Evolutionary conservation across 164 flowering plant genomes (phyloP), one percentile per base, ranked within the genome.

Genomic region (Aristolochia contorta): DNA sequence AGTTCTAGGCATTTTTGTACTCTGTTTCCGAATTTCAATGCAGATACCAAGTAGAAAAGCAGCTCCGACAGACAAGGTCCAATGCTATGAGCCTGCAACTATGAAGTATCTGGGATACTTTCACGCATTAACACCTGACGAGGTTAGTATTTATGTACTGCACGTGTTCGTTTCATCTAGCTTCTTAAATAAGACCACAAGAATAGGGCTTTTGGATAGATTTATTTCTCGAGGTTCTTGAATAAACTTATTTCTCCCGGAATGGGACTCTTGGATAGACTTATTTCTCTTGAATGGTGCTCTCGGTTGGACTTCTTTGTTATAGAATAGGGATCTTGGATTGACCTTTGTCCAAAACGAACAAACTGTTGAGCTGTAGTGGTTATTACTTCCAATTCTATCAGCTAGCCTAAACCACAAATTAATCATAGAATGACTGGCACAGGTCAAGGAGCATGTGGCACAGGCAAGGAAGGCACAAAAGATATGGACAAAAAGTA

Each of bases 61-160:
- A 24, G 78, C 71, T 37, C 92, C 81, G 54, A 60, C 82, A 1
- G 97, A 84, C 55, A 90, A 78, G 76, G 96, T 93, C 58, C 94
- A 82, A 69, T 93, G 99, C 74, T 93, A 90, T 69, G 99, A 93
- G 66, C 99, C 99, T 43, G 99, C 99, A 57, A 93, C 99, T 9
- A 93, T 93, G 99, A 90, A 88, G 65, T 93, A 93, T 75, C 69
- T 93, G 79, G 98, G 97, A 54, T 84, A 57, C 58, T 82, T 75
- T 62, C 86, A 96, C 16, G 96, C 92, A 33, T 68, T 93, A 70
- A 78, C 79, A 12, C 77, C 86, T 51, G 80, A 67, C 56, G 97
- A 90, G 95, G 98, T 92, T 64, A 30, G 76, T 66, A 37, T 10
- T 7, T 4, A 37, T 37, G 43, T 37, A 37, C 10, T 10, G 7